Evolutionary conservation across 1,284 basidiomycete genomes (phyloP), one percentile per base, ranked within the genome.

Genomic region (Apiotrichum sp.): DNA sequence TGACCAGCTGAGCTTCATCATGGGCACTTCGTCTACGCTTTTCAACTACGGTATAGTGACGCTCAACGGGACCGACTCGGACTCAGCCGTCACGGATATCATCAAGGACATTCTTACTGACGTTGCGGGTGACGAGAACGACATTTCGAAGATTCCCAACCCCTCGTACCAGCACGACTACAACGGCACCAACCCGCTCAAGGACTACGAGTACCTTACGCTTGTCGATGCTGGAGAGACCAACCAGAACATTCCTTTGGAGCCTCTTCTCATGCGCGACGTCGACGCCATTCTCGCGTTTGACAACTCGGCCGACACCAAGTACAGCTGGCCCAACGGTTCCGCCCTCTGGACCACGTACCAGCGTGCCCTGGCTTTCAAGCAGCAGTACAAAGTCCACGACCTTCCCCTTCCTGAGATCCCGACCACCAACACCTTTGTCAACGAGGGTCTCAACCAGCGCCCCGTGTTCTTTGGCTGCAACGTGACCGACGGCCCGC

Each of bases 221-320:
- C 67, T 80, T n/a, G 72, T 79, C 42, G 79, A 80, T 58, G 78
- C 75, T 2, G 79, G 79, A 16, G 73, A 77, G 62, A 73, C 76
- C 39, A 75, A 76, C 62, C 73, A 78, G 52, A 80, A 80, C 63
- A 67, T 81, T 38, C 80, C 80, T 0, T 62, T 82, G 40, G 78
- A 79, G 58, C 80, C 81, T 1, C 72, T 82, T 1, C 66, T 82
- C 31, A 69, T 79, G 58, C 74, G 81, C 35, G 63, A 66, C 3
- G 68, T 82, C 51, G 81, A 83, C 62, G 66, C 78, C 38, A 77
- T 83, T 62, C 57, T 82, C 51, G 80, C 79, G 0, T 73, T 81
- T 32, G 81, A 83, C 65, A 73, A 72, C n/a, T 78, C 77, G 0
- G 79, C 78, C 40, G 81, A 83, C 62, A 78, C 79, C 2, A 67